phyloP scores from a whole-genome alignment of 805 yeast genomes.

The Blastobotrys americana region DNA sequence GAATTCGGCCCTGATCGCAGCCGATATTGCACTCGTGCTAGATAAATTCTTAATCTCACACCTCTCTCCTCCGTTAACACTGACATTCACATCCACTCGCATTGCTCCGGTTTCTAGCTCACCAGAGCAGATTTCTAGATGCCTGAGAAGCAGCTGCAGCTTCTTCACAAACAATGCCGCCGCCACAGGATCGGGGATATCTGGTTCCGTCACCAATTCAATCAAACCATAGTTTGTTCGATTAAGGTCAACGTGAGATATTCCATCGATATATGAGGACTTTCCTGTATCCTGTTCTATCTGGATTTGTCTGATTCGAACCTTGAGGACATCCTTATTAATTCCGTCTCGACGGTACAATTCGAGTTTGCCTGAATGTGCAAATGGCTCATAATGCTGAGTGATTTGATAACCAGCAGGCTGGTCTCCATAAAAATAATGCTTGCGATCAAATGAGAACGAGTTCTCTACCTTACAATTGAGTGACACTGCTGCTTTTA shows the following conservation, averaged over 20 bases:
- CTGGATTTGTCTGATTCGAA: slow-evolving; percentile 73
- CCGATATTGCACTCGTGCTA: slow-evolving; percentile 68
- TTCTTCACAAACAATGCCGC: slow-evolving; percentile 75
- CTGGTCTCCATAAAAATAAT: slow-evolving; percentile 93
- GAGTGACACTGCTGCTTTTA: slow-evolving; percentile 66
- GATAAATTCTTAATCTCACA: slow-evolving; percentile 89
- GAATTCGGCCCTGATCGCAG: slow-evolving; percentile 68
- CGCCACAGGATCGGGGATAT: slow-evolving; percentile 57
- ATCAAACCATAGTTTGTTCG: slow-evolving; percentile 80
- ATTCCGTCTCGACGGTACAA: slow-evolving; percentile 51
- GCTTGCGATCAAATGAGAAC: slow-evolving; percentile 85
- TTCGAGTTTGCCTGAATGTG: slow-evolving; percentile 53
- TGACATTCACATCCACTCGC: slow-evolving; percentile 91
- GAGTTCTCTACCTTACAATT: slow-evolving; percentile 46
- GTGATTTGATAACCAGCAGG: slow-evolving; percentile 95
- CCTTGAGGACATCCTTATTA: slow-evolving; percentile 33
- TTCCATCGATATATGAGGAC: slow-evolving; percentile 45
- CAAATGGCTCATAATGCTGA: slow-evolving; percentile 76
- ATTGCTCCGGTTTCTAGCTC: slow-evolving; percentile 92
- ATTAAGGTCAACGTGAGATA: slow-evolving; percentile 63
- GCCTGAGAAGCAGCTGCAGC: slow-evolving; percentile 63
- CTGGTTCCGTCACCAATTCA: slow-evolving; percentile 89
- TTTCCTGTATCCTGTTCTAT: slow-evolving; percentile 94
- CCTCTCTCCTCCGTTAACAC: slow-evolving; percentile 58
- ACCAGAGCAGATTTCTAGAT: slow-evolving; percentile 71